phyloP scores from a whole-genome alignment of 805 yeast genomes.

The Sugiyamaella lignohabitans region DNA sequence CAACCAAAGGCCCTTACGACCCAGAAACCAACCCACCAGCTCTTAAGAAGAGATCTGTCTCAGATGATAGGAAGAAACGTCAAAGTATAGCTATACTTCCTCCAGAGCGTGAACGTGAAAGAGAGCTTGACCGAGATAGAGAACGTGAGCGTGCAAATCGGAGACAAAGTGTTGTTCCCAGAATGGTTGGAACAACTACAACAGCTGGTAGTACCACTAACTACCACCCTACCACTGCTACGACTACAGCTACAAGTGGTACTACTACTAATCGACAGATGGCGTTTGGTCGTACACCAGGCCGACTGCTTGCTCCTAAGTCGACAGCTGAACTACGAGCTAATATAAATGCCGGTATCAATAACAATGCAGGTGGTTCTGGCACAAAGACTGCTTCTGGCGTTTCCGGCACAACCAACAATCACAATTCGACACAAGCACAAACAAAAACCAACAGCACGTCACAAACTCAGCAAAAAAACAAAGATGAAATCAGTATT shows the following conservation, averaged over 20 bases:
- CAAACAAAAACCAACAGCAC: neutral
- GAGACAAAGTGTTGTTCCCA: neutral
- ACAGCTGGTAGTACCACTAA: neutral
- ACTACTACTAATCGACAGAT: neutral
- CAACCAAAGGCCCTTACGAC: neutral
- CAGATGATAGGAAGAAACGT: neutral
- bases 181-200: neutral
- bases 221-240: neutral
- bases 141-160: no score
- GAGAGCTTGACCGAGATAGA: no score
- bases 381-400: neutral
- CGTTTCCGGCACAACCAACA: neutral
- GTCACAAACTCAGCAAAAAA: neutral
- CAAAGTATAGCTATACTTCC: neutral
- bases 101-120: neutral
- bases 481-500: slow-evolving; percentile 4
- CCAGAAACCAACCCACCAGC: neutral
- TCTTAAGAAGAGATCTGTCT: neutral
- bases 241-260: no score
- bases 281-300: neutral
- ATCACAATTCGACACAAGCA: neutral
- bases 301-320: neutral
- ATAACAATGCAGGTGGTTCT: no score
- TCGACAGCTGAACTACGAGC: no score
- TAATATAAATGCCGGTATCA: no score